Evolutionary conservation across 2,329 filamentous ascomycete species (phyloP).

Genomic region (Aspergillus puulaauensis): DNA sequence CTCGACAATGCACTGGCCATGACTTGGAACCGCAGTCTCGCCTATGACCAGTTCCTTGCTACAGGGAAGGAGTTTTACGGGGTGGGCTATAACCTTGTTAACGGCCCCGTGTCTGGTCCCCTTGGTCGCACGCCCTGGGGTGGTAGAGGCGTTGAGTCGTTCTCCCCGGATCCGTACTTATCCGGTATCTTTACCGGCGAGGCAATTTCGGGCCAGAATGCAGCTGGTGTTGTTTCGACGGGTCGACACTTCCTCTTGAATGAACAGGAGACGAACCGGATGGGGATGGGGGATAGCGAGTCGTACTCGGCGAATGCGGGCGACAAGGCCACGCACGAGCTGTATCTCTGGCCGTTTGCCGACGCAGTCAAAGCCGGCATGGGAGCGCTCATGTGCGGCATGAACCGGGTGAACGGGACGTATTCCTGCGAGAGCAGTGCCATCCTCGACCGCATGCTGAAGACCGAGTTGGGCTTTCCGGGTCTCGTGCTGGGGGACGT

Average conservation of each 20-base stretch:
- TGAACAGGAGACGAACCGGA: constrained; percentile 54
- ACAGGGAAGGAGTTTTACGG: neutral
- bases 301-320: constrained; percentile 59
- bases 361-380: constrained; percentile 60
- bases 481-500: neutral
- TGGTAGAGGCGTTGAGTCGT: constrained; percentile 46
- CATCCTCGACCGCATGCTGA: constrained; percentile 71
- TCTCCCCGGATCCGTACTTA: constrained; percentile 42
- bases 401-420: constrained; percentile 70
- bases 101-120: constrained; percentile 41
- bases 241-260: constrained; percentile 54
- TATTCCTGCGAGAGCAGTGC: constrained; percentile 79
- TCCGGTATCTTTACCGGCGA: constrained; percentile 40
- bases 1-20: neutral
- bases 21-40: neutral
- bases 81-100: neutral
- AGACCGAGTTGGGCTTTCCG: constrained; percentile 74
- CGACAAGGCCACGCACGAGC: constrained; percentile 64
- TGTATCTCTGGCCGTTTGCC: constrained; percentile 67
- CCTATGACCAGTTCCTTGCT: neutral
- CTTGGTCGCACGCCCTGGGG: constrained; percentile 39
- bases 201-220: neutral
- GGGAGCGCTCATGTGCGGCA: neutral
- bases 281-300: constrained; percentile 30
- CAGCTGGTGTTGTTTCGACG: neutral